phyloP scores from a whole-genome alignment of 805 yeast genomes.

The Ogataea nitratoaversa region DNA sequence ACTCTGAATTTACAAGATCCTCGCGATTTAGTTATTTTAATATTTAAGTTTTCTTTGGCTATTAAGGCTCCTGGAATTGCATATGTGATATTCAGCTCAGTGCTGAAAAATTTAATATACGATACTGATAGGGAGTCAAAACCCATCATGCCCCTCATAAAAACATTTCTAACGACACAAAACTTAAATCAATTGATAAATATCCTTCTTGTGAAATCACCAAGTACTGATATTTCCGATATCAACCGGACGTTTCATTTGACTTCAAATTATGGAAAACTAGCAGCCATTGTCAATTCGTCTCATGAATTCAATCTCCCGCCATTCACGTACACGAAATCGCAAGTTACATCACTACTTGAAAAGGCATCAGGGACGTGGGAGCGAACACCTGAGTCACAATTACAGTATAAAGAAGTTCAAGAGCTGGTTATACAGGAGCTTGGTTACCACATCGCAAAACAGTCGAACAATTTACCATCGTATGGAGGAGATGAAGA shows the following conservation, averaged over 20 bases:
- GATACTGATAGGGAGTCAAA: neutral
- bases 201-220: constrained; percentile 10
- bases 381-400: neutral
- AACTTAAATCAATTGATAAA: constrained; percentile 11
- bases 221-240: constrained; percentile 5
- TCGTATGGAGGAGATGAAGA: neutral
- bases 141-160: neutral
- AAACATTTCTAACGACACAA: constrained; percentile 1
- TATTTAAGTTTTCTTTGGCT: constrained; percentile 6
- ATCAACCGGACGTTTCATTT: constrained; percentile 6
- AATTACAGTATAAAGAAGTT: neutral
- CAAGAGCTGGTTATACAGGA: constrained; percentile 8
- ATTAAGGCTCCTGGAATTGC: neutral
- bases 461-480: neutral
- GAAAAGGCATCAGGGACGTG: constrained; percentile 7
- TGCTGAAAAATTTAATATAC: neutral
- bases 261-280: constrained; percentile 9
- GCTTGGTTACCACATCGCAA: constrained; percentile 10
- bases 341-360: constrained; percentile 9
- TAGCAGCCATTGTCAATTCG: constrained; percentile 7
- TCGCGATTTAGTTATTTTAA: neutral
- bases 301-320: constrained; percentile 2
- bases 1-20: constrained; percentile 3
- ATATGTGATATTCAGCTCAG: constrained; percentile 2
- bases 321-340: constrained; percentile 6